Evolutionary conservation across 2,329 filamentous ascomycete genomes (phyloP).

Genomic region (Xylariaceae sp.): DNA sequence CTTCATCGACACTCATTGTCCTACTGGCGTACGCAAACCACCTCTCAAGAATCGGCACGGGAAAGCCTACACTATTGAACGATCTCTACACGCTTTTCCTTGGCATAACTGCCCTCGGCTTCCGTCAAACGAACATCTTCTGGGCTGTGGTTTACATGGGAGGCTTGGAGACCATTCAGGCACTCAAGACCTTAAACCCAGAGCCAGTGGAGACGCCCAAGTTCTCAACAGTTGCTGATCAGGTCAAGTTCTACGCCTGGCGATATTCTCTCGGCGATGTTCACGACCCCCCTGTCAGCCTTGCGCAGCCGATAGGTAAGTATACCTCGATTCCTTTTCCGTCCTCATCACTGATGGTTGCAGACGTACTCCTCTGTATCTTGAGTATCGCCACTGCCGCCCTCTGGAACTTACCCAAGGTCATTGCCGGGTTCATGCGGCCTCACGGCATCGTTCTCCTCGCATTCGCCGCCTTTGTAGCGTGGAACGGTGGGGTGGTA

Average conservation of each 20-base stretch:
- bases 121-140: conserved; percentile 95
- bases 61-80: conserved; percentile 31
- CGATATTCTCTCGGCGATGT: conserved; percentile 47
- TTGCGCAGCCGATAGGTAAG: conserved; percentile 47
- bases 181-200: conserved; percentile 41
- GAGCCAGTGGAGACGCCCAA: conserved; percentile 27
- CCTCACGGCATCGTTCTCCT: conserved; percentile 58
- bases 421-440: conserved; percentile 45
- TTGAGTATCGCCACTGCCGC: conserved; percentile 60
- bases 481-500: conserved; percentile 87
- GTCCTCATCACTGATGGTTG: conserved; percentile 3
- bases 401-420: conserved; percentile 40
- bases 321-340: neutral
- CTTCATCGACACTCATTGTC: conserved; percentile 73
- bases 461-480: conserved; percentile 68
- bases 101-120: conserved; percentile 63
- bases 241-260: conserved; percentile 35
- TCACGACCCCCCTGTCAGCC: conserved; percentile 47
- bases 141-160: conserved; percentile 82
- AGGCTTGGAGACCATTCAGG: conserved; percentile 50
- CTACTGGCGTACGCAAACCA: conserved; percentile 61
- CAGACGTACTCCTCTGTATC: conserved; percentile 51
- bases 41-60: conserved; percentile 38
- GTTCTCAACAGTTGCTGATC: conserved; percentile 30
- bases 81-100: conserved; percentile 44